A percentile compares a stretch with the other conserved stretches of the same genome.
Evolutionary conservation across 305 asterid species (phyloP).

Genomic region (Withania somnifera): DNA sequence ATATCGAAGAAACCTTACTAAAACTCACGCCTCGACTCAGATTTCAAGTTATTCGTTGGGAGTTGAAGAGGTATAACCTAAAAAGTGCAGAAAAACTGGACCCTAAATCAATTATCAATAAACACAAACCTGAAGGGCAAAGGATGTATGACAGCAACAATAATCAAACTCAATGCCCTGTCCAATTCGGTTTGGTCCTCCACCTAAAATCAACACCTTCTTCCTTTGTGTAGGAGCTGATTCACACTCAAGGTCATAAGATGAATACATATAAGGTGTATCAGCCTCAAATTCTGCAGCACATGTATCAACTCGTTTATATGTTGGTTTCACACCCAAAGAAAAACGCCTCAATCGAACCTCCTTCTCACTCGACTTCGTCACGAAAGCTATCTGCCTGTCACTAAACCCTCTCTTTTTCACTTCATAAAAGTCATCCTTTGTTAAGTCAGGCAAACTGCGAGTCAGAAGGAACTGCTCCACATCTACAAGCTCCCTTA

Average conservation of each 20-base stretch:
- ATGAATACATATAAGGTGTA: conserved; percentile 93
- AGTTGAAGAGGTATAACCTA: neutral
- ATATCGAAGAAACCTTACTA: neutral
- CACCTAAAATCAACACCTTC: conserved; percentile 88
- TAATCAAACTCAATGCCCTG: conserved; percentile 98
- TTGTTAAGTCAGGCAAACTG: conserved; percentile 49
- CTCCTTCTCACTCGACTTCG: conserved; percentile 62
- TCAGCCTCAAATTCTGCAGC: conserved; percentile 98
- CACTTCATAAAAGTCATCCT: conserved; percentile 84
- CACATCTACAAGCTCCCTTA: conserved; percentile 78
- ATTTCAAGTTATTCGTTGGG: neutral
- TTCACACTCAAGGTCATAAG: conserved; percentile 85
- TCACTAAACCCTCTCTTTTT: conserved; percentile 95
- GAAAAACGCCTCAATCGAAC: conserved; percentile 68
- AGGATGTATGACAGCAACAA: conserved; percentile 95
- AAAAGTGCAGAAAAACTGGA: neutral
- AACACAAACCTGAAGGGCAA: conserved; percentile 79
- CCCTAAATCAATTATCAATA: conserved; percentile 3
- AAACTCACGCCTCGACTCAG: neutral
- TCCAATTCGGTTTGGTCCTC: conserved; percentile 96
- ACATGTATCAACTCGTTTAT: conserved; percentile 91
- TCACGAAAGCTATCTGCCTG: conserved; percentile 76
- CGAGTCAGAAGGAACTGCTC: conserved; percentile 56
- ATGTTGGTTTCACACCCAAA: conserved; percentile 74
- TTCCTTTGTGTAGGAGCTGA: conserved; percentile 66